Base-by-base conservation (phyloP, 1,139 yeast genomes). In the Magnusiomyces tetraspermus region DNA sequence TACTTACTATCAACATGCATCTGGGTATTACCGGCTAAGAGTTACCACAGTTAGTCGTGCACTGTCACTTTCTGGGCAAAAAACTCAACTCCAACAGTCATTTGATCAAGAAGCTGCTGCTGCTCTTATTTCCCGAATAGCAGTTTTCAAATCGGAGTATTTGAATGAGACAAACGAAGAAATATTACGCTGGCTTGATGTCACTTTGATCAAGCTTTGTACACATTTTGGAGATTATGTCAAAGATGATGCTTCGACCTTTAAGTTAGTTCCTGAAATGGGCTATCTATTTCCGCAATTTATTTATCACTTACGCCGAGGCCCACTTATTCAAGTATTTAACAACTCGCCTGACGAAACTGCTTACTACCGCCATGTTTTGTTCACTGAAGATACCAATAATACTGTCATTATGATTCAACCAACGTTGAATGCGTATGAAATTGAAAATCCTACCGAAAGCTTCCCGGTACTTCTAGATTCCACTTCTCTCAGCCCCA, bases 51-150 rank as follows among this genome's bases (percentile, higher is more conserved):
- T 87, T 38, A 82, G 83, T 45, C 82, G 87, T 61, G 53, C 78
- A 79, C 60, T 72, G 83, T 63, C 79, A 74, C 28, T 66, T 68
- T 22, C 72, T 69, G 28, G 82, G 80, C 51, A 76, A 74, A 52
- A 77, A 77, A 36, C 72, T 70, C 40, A 74, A 78, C 52, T 49
- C 21, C 49, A 53, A 33, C 55, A 51, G 46, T 54, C 57, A 5
- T 92, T 92, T 69, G 99, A 92, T 71, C 98, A 94, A 73, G 98
- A 92, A 70, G 97, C 97, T 21, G 97, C 98, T 11, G 96, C 97
- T 8, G 97, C 90, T 1, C 76, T 92, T 59, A 87, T 90, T 89
- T 85, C 97, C 1, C 79, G 98, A 67, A 83, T 92, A 54, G 95
- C 97, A 3, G 89, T 92, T 51, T 85, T 79, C 76, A 92, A 86